phyloP scores from a whole-genome alignment of 75 land plant genomes.

The Selaginella tamariscina region DNA sequence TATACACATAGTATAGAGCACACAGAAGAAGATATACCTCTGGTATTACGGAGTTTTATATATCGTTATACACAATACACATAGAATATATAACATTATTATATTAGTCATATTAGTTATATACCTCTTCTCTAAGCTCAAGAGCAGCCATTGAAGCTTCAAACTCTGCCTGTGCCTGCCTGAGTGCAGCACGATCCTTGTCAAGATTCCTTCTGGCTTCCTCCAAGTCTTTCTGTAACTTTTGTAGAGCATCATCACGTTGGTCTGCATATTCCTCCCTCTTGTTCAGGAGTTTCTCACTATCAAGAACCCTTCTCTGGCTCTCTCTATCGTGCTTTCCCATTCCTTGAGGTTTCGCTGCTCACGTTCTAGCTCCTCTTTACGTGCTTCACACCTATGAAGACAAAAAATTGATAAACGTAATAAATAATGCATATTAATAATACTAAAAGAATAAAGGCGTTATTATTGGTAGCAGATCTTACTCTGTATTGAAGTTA shows the following conservation, averaged over 20 bases:
- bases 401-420: not conserved
- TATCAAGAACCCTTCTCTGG: conserved; percentile 57
- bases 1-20: not conserved
- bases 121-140: conserved; percentile 56
- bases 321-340: conserved; percentile 66
- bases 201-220: conserved; percentile 46
- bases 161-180: conserved; percentile 51
- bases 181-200: conserved; percentile 24
- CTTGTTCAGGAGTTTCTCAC: conserved; percentile 59
- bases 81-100: too few relatives aligned
- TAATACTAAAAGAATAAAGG: not conserved
- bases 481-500: conserved; percentile 60
- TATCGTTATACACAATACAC: too few relatives aligned
- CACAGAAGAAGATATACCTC: not conserved
- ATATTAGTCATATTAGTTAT: too few relatives aligned
- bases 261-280: conserved; percentile 58
- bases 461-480: not conserved
- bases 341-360: conserved; percentile 53
- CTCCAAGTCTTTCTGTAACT: conserved; percentile 49
- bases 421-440: not conserved
- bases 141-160: conserved; percentile 32
- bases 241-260: conserved; percentile 41
- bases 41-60: too few relatives aligned
- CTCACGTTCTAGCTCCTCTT: conserved; percentile 21
- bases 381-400: conserved; percentile 26